phyloP scores from a whole-genome alignment of 192 early-diverging fungal genomes.

The Chytriomyces confervae region DNA sequence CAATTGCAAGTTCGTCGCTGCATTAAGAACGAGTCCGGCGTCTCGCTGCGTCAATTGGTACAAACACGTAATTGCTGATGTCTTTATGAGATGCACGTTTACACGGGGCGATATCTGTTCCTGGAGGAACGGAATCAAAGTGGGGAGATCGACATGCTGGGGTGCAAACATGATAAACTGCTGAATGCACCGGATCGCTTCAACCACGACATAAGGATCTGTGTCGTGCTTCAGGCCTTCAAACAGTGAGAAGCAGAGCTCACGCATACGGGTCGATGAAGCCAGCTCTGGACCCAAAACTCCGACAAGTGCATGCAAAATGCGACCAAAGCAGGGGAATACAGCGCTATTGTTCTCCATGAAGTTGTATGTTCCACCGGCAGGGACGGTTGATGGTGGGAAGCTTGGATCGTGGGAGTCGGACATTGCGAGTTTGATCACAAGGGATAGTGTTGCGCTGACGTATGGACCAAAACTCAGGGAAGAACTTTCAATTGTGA shows the following conservation, averaged over 20 bases:
- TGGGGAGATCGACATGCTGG: constrained; percentile 68
- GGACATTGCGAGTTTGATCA: constrained; percentile 86
- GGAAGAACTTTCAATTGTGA: constrained; percentile 87
- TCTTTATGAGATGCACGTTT: constrained; percentile 64
- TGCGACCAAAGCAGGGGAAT: constrained; percentile 73
- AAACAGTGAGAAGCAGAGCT: constrained; percentile 79
- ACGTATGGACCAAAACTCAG: constrained; percentile 91
- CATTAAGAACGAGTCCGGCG: constrained; percentile 72
- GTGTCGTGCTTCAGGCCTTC: constrained; percentile 79
- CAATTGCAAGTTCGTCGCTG: constrained; percentile 60
- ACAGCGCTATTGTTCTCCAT: constrained; percentile 69
- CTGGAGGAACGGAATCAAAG: constrained; percentile 78
- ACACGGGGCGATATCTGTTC: constrained; percentile 59
- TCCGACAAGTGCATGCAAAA: constrained; percentile 87
- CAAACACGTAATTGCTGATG: constrained; percentile 81
- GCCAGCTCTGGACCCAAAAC: constrained; percentile 93
- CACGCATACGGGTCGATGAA: constrained; percentile 70
- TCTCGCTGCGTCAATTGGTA: constrained; percentile 83
- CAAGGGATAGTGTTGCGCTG: constrained; percentile 81
- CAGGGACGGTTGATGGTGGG: constrained; percentile 66
- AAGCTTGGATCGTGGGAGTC: constrained; percentile 82
- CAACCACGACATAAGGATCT: constrained; percentile 76
- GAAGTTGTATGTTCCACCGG: constrained; percentile 78
- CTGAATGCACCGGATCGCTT: constrained; percentile 85
- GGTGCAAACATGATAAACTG: constrained; percentile 91